phyloP scores from a whole-genome alignment of 2,329 filamentous ascomycete species.

The Magnaporthiopsis incrustans region DNA sequence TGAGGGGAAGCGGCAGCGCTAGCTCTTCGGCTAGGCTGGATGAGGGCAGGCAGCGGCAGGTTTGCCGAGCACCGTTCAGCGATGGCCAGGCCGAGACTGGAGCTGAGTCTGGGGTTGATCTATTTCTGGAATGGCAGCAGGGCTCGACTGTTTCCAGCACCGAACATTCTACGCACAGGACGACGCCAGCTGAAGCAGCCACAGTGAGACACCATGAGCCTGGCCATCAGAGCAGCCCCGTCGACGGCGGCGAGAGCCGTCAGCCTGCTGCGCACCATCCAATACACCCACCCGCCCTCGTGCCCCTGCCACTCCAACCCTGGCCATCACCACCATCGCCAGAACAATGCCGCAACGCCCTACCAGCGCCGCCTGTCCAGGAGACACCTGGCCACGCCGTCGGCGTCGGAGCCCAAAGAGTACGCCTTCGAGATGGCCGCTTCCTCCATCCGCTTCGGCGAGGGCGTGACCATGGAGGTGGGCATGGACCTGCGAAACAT shows the following conservation, averaged over 20 bases:
- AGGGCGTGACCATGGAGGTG: constrained; percentile 88
- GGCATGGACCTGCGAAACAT: constrained; percentile 97
- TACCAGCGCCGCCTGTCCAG: constrained; percentile 27
- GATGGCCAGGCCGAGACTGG: no score
- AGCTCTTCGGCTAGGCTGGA: no score
- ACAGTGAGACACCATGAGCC: constrained; percentile 1
- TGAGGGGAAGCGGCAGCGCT: not conserved
- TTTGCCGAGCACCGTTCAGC: no score
- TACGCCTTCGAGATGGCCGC: constrained; percentile 99
- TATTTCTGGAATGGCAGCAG: no score
- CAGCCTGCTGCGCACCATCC: constrained; percentile 77
- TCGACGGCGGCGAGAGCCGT: constrained; percentile 55
- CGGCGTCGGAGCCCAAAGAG: constrained; percentile 64
- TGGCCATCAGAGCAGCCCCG: constrained; percentile 5
- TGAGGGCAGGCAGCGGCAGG: no score
- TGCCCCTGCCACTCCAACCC: constrained; percentile 94
- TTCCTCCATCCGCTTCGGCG: constrained; percentile 87
- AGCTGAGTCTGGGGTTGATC: no score
- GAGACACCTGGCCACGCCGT: constrained; percentile 59
- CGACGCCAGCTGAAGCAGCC: not conserved
- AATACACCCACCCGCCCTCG: constrained; percentile 77
- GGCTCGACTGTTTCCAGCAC: no score
- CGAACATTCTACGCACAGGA: not conserved
- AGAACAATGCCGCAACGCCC: constrained; percentile 44
- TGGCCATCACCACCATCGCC: constrained; percentile 62